Evolutionary conservation across 805 yeast genomes (phyloP).

Genomic region (Dipodascopsis uninucleata): DNA sequence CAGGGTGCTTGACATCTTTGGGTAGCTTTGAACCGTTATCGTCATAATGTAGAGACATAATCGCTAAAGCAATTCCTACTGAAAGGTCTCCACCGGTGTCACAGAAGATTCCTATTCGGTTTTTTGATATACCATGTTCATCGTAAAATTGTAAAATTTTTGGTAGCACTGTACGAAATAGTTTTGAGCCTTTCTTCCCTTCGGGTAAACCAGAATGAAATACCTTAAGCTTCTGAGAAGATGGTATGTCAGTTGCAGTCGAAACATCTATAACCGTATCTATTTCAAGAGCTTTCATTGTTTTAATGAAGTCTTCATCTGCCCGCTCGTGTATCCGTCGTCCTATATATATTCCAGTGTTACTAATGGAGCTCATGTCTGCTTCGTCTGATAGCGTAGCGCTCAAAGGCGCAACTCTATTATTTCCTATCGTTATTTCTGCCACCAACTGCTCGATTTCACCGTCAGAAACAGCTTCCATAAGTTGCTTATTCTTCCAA

Average conservation of each 20-base stretch:
- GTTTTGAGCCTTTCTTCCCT: slow-evolving; percentile 64
- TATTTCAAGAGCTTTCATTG: slow-evolving; percentile 1
- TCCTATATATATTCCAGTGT: slow-evolving; percentile 21
- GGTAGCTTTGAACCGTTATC: slow-evolving; percentile 40
- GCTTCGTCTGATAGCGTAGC: too few relatives aligned
- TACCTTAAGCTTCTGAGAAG: background rate
- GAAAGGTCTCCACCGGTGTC: slow-evolving; percentile 66
- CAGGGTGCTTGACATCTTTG: slow-evolving; percentile 22
- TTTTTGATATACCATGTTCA: slow-evolving; percentile 12
- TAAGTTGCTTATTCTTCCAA: slow-evolving; percentile 47
- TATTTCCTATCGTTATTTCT: slow-evolving; percentile 27
- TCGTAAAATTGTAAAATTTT: slow-evolving; percentile 38
- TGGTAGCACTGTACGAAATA: slow-evolving; percentile 49
- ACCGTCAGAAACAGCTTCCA: slow-evolving; percentile 27
- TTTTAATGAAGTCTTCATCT: background rate
- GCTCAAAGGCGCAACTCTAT: slow-evolving; percentile 16
- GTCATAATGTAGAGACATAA: slow-evolving; percentile 48
- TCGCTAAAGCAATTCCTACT: slow-evolving; percentile 53
- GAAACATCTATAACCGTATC: slow-evolving; percentile 28
- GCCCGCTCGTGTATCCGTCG: slow-evolving; percentile 1
- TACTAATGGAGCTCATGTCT: slow-evolving; percentile 15
- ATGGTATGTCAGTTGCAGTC: too few relatives aligned
- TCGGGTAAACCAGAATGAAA: slow-evolving; percentile 27
- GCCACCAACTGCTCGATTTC: slow-evolving; percentile 35
- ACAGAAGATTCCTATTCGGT: slow-evolving; percentile 49